Base-by-base conservation (phyloP, 345 rosid genomes). In the Turritis glabra region DNA sequence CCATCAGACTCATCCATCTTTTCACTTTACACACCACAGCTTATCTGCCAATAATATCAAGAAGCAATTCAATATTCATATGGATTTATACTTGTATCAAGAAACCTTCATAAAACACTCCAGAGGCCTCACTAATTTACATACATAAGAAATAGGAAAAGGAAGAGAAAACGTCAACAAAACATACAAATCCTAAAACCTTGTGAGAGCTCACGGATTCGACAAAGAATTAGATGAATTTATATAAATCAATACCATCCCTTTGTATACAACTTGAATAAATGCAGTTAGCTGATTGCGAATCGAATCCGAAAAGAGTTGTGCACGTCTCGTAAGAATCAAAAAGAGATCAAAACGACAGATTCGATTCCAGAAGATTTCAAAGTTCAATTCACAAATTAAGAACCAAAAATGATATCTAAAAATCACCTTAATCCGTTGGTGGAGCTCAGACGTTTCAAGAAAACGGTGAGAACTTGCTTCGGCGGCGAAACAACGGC, bases 1-100 rank as follows among this genome's bases (percentile, higher is more conserved):
- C 82, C 69, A 68, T 81, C 88, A 63, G 21, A 72, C 32, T 87
- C 96, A 48, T 73, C 80, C 89, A 83, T 86, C 54, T 15, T 35
- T 65, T 32, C 44, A 26, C 11, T 41, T 43, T 30, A 32, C 35
- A 55, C 19, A 14, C 46, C 9, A 71, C 5, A 48, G 43, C 46
- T 57, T 57, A 68, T 56, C 79, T 76, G 70, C 23, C 53, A 37
- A 71, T 35, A 7, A 43, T 3, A 68, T 51, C 37, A 52, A 13
- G 37, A 50, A 18, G 14, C 54, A 69, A 44, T 37, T 35, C 10
- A 23, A 23, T 46, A 41, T 46, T 29, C 64, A 43, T 5, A 40
- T 13, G 7, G 3, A 15, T 41, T 29, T 6, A 29, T 5, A 29
- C 32, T 29, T 29, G 33, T 30, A 30, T 30, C 33, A 30, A 30